phyloP scores from a whole-genome alignment of 768 basidiomycete species.

The Kwoniella botswanensis region DNA sequence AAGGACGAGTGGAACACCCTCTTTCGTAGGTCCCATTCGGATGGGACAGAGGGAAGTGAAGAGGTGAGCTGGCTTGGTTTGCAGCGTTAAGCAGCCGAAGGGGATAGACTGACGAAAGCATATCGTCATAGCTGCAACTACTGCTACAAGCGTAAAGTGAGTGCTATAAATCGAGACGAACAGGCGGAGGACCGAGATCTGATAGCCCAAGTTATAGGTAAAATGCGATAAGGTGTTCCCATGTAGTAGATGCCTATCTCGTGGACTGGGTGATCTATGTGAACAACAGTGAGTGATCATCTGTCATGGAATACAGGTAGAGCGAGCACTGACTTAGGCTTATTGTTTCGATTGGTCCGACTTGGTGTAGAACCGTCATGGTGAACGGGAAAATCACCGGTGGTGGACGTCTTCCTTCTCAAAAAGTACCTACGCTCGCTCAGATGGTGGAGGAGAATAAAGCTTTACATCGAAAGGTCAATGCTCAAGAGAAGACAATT shows the following conservation, averaged over 20 bases:
- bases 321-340: too few relatives aligned
- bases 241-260: conserved; percentile 23
- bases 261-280: conserved; percentile 30
- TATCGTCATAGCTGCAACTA: conserved; percentile 23
- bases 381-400: conserved; percentile 27
- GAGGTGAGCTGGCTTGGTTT: conserved; percentile 10
- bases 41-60: conserved; percentile 29
- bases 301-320: too few relatives aligned
- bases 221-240: conserved; percentile 34
- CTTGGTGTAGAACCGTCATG: conserved; percentile 21
- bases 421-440: conserved; percentile 22
- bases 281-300: conserved; percentile 25
- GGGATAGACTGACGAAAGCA: background rate
- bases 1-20: background rate
- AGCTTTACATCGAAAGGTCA: conserved; percentile 24
- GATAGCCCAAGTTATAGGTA: conserved; percentile 2
- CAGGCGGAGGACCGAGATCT: background rate
- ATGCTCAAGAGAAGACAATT: conserved; percentile 28
- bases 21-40: conserved; percentile 9
- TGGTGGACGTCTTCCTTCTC: conserved; percentile 8
- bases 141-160: conserved; percentile 30
- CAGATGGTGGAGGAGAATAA: conserved; percentile 31
- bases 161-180: background rate
- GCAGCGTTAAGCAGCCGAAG: background rate
- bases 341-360: background rate